Evolutionary conservation across 2,329 filamentous ascomycete species (phyloP).

Genomic region (Cladosporium sp.): DNA sequence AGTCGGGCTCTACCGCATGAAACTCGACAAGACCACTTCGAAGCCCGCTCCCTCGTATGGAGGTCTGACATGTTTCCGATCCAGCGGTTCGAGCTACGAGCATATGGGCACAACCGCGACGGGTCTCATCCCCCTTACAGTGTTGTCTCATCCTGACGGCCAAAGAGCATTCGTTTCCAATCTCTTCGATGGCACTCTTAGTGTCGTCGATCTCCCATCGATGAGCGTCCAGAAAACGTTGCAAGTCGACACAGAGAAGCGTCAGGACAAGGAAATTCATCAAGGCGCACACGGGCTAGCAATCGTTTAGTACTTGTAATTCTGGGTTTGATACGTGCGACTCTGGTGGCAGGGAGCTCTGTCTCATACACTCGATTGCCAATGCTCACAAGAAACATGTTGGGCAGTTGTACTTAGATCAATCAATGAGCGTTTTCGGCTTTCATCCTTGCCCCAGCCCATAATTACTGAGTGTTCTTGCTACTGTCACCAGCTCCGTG

Average conservation of each 20-base stretch:
- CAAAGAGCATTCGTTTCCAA: conserved; percentile 12
- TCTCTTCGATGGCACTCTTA: conserved; percentile 12
- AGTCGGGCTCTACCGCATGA: not conserved
- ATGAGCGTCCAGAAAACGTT: conserved; percentile 8
- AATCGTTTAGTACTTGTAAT: not conserved
- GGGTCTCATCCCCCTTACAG: conserved; percentile 11
- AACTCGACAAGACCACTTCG: not conserved
- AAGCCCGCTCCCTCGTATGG: conserved; percentile 1
- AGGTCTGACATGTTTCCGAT: not conserved
- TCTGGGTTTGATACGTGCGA: too few relatives aligned
- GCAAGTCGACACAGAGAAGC: conserved; percentile 9
- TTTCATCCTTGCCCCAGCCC: too few relatives aligned
- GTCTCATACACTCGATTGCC: too few relatives aligned
- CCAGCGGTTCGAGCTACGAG: not conserved
- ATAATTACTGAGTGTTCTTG: too few relatives aligned
- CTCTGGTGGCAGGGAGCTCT: too few relatives aligned
- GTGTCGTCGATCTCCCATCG: not conserved
- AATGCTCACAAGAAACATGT: too few relatives aligned
- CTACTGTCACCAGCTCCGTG: too few relatives aligned
- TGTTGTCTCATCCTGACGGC: conserved; percentile 6
- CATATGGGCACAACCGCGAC: conserved; percentile 4
- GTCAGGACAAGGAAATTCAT: conserved; percentile 14
- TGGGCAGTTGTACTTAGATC: too few relatives aligned
- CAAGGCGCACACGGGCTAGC: conserved; percentile 15
- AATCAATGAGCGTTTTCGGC: too few relatives aligned